phyloP scores from a whole-genome alignment of 148 eudicot species.

The Dianthus caryophyllus region DNA sequence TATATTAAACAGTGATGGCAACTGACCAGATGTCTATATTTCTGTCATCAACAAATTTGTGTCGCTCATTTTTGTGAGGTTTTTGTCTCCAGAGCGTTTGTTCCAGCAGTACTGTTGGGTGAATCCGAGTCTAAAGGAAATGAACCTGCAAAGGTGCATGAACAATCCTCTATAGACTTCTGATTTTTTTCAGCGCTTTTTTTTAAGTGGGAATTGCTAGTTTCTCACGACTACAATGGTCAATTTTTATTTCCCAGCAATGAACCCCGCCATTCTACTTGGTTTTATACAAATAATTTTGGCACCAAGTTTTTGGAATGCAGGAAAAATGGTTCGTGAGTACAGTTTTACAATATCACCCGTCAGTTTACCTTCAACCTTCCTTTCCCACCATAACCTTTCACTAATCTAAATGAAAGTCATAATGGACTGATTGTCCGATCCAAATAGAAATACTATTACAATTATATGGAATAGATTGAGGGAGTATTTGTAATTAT shows the following conservation, averaged over 20 bases:
- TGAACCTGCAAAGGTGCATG: slow-evolving; percentile 71
- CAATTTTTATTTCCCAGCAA: not conserved
- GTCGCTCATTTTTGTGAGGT: not conserved
- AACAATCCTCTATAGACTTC: slow-evolving; percentile 49
- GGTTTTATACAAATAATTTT: too few species aligned
- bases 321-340: too few species aligned
- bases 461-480: too few species aligned
- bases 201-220: not conserved
- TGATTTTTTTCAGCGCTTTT: not conserved
- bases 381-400: too few species aligned
- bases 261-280: not conserved
- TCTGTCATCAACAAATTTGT: not conserved
- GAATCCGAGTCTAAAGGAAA: slow-evolving; percentile 71
- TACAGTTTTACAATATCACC: too few species aligned
- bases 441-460: too few species aligned
- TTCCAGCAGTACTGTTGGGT: slow-evolving; percentile 94
- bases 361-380: too few species aligned
- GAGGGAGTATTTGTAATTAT: not conserved
- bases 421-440: too few species aligned
- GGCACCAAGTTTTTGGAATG: too few species aligned
- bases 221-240: not conserved
- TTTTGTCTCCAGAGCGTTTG: slow-evolving; percentile 70
- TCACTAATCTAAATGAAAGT: too few species aligned
- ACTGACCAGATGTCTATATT: not conserved
- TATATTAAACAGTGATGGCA: not conserved